These are phyloP conservation scores for Podaxis rugospora DNA, from an alignment of 768 basidiomycete genomes.

Conservation along the genomic window DNA sequence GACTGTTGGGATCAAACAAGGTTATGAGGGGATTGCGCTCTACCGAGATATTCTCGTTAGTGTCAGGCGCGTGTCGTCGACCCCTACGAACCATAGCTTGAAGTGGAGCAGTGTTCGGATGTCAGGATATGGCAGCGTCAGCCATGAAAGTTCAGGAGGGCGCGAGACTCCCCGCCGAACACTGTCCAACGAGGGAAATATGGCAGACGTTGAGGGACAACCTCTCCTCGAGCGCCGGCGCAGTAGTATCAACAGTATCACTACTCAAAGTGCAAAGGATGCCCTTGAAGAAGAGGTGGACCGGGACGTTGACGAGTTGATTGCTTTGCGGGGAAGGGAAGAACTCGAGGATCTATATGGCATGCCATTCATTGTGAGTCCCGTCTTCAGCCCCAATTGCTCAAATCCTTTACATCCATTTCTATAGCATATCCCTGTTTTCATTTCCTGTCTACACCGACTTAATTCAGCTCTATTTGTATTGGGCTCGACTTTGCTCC, in stretches of 20 bases:
- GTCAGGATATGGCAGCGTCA: neutral
- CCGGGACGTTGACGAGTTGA: slow-evolving; percentile 60
- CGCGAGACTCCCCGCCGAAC: neutral
- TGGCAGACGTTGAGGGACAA: slow-evolving; percentile 27
- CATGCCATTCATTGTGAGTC: slow-evolving; percentile 69
- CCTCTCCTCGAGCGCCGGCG: slow-evolving; percentile 24
- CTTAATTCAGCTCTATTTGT: slow-evolving; percentile 70
- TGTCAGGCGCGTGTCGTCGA: slow-evolving; percentile 21
- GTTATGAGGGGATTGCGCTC: slow-evolving; percentile 60
- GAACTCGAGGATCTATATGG: slow-evolving; percentile 81
- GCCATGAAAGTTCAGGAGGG: neutral
- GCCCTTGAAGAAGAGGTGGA: slow-evolving; percentile 43
- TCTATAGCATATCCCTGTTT: slow-evolving; percentile 62
- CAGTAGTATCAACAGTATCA: neutral
- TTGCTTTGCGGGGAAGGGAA: slow-evolving; percentile 60
- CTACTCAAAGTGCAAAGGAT: slow-evolving; percentile 5
- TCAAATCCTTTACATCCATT: slow-evolving; percentile 8
- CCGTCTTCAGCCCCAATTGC: neutral
- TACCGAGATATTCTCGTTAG: slow-evolving; percentile 67
- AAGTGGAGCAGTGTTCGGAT: neutral
- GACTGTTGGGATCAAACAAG: slow-evolving; percentile 59
- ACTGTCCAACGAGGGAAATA: neutral
- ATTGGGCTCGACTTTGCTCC: slow-evolving; percentile 58
- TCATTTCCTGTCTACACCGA: slow-evolving; percentile 73
- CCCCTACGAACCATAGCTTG: neutral